These are phyloP conservation scores for Shiraia bambusicola DNA, from an alignment of 2,329 filamentous ascomycete genomes.

Conservation along the genomic window DNA sequence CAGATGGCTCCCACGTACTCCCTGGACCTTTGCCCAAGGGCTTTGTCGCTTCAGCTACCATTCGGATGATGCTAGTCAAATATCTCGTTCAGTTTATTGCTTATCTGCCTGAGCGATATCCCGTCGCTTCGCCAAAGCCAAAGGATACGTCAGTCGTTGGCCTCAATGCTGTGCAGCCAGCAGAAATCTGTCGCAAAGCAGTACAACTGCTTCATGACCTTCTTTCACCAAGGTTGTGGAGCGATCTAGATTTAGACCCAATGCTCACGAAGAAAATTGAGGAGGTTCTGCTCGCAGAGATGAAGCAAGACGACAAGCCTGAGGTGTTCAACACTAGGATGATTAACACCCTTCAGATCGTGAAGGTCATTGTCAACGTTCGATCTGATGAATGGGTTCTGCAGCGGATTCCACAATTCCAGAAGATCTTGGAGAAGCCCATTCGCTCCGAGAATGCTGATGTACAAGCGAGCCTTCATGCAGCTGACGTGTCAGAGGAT, in stretches of 20 bases:
- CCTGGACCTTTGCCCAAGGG: conserved; percentile 55
- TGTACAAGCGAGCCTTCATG: conserved; percentile 88
- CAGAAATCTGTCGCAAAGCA: conserved; percentile 83
- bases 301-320: conserved; percentile 49
- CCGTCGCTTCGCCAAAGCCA: conserved; percentile 56
- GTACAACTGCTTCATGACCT: conserved; percentile 80
- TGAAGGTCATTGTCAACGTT: conserved; percentile 84
- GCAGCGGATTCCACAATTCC: conserved; percentile 71
- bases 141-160: conserved; percentile 38
- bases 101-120: conserved; percentile 81
- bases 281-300: conserved; percentile 76
- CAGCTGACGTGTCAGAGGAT: conserved; percentile 68
- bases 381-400: conserved; percentile 91
- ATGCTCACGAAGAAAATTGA: conserved; percentile 89
- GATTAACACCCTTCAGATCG: conserved; percentile 89
- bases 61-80: conserved; percentile 81
- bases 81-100: conserved; percentile 96
- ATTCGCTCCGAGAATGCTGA: conserved; percentile 87
- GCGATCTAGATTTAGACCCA: conserved; percentile 79
- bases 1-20: conserved; percentile 63
- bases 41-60: conserved; percentile 51
- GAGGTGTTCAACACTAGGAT: conserved; percentile 83
- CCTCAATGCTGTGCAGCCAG: conserved; percentile 53
- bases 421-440: conserved; percentile 87
- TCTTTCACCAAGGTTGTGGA: conserved; percentile 85